Percentiles rank a stretch among this genome's conserved stretches.
Evolutionary conservation across 148 eudicot genomes (phyloP).

Genomic region (Pharnaceum exiguum): DNA sequence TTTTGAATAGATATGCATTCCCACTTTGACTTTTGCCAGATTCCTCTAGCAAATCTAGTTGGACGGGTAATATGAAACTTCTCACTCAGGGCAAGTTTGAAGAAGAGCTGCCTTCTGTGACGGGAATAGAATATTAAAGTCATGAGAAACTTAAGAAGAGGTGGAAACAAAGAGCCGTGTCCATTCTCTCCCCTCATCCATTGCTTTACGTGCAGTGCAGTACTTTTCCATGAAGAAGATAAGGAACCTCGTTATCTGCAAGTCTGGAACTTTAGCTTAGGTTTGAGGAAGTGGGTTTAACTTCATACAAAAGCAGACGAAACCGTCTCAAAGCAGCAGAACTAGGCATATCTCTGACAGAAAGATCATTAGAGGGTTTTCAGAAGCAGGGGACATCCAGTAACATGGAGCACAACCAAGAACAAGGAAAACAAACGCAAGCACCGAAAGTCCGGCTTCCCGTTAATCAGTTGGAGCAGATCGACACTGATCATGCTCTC

Average conservation of each 20-base stretch:
- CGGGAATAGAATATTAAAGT: slow-evolving; percentile 13
- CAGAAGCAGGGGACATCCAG: not conserved
- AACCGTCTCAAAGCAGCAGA: slow-evolving; percentile 13
- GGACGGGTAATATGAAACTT: not conserved
- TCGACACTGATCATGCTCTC: slow-evolving; percentile 32
- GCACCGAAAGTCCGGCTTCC: slow-evolving; percentile 15
- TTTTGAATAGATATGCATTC: no score
- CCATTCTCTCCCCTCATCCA: not conserved
- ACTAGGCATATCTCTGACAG: not conserved
- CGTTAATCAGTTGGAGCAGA: slow-evolving; percentile 21
- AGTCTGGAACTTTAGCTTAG: not conserved
- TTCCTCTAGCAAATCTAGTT: not conserved
- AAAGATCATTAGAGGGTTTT: not conserved
- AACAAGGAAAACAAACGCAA: slow-evolving; percentile 18
- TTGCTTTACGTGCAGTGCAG: slow-evolving; percentile 25
- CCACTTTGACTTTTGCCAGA: no score
- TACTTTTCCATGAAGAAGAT: slow-evolving; percentile 16
- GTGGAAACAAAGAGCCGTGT: no score
- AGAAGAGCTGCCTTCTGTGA: slow-evolving; percentile 7
- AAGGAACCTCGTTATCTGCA: slow-evolving; percentile 7
- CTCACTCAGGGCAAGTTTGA: slow-evolving; percentile 23
- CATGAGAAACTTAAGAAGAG: not conserved
- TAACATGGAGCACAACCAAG: slow-evolving; percentile 16
- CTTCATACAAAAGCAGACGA: not conserved
- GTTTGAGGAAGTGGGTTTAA: not conserved